These are phyloP conservation scores for Phytophthora multivora DNA, from an alignment of 352 stramenopile genomes.

Conservation along the genomic window DNA sequence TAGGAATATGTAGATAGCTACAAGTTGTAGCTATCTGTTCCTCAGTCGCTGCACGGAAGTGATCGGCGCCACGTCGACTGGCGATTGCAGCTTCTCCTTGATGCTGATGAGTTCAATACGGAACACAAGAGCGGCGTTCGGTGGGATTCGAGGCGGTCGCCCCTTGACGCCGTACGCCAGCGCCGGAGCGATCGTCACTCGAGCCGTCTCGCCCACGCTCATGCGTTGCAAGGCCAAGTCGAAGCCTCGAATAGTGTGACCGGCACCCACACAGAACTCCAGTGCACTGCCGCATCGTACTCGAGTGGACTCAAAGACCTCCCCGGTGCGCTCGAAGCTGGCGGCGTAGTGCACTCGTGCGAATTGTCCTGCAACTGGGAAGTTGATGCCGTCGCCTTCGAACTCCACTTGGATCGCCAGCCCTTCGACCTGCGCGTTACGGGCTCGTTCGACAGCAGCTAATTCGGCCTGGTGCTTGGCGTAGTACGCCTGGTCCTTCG, in stretches of 20 bases:
- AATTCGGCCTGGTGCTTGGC: slow-evolving; percentile 50
- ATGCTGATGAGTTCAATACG: slow-evolving; percentile 84
- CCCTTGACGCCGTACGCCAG: slow-evolving; percentile 80
- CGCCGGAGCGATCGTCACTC: slow-evolving; percentile 62
- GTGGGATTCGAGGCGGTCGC: slow-evolving; percentile 65
- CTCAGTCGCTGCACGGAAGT: slow-evolving; percentile 28
- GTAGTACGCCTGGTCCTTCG: slow-evolving; percentile 47
- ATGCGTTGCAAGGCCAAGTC: slow-evolving; percentile 75
- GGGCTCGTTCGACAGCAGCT: slow-evolving; percentile 46
- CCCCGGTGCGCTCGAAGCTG: slow-evolving; percentile 50
- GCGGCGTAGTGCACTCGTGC: slow-evolving; percentile 76
- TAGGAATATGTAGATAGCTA: no score
- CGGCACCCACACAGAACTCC: slow-evolving; percentile 75
- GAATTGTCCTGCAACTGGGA: slow-evolving; percentile 62
- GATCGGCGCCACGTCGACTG: slow-evolving; percentile 16
- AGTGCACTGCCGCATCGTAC: slow-evolving; percentile 54
- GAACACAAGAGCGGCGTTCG: slow-evolving; percentile 74
- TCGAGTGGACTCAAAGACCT: slow-evolving; percentile 72
- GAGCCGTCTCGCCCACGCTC: slow-evolving; percentile 76
- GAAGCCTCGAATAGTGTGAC: slow-evolving; percentile 72
- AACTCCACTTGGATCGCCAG: slow-evolving; percentile 62
- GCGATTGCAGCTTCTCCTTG: slow-evolving; percentile 68
- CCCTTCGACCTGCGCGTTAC: slow-evolving; percentile 45
- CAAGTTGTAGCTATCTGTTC: slow-evolving; percentile 27
- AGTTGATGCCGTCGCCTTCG: slow-evolving; percentile 59